Conservation (phyloP, 202 grass and related monocot species). For the Miscanthus sacchariflorus region DNA sequence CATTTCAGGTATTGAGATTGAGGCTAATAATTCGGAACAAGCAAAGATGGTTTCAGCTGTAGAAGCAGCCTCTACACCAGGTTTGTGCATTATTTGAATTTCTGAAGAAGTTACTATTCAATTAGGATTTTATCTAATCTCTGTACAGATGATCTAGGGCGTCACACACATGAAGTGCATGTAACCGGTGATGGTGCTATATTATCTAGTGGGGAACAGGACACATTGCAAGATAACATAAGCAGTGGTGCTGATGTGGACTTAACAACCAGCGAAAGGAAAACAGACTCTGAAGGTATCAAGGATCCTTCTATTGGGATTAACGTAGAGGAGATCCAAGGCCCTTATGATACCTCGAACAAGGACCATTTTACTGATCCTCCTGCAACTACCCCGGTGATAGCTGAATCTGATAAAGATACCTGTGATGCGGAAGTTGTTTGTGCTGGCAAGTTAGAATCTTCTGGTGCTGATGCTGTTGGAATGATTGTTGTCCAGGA, state of each 20-base stretch:
- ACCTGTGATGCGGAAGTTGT: constrained; percentile 26
- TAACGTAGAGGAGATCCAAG: constrained; percentile 26
- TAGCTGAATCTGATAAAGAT: constrained; percentile 22
- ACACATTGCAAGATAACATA: constrained; percentile 11
- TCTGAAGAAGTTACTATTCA: background rate
- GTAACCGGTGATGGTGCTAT: constrained; percentile 15
- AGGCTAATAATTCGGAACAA: constrained; percentile 26
- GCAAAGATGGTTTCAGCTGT: background rate
- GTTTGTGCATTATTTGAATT: constrained; percentile 3
- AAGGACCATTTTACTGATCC: constrained; percentile 30
- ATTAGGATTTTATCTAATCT: constrained; percentile 26
- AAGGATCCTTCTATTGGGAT: constrained; percentile 26
- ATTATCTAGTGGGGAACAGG: constrained; percentile 34
- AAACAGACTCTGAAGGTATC: constrained; percentile 31
- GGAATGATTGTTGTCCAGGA: constrained; percentile 5
- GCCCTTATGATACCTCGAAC: constrained; percentile 33
- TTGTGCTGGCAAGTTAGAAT: constrained; percentile 38
- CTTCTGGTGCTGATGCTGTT: constrained; percentile 17
- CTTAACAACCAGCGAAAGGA: background rate
- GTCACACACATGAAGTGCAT: constrained; percentile 22
- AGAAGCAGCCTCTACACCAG: constrained; percentile 23
- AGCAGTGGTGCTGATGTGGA: background rate
- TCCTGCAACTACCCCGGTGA: constrained; percentile 18
- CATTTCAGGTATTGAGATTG: constrained; percentile 47
- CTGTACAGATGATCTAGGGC: constrained; percentile 44